A percentile compares a stretch with the other conserved stretches of the same genome.
Conservation (phyloP, 2,329 filamentous ascomycete species). For the Penicillium aurantiogriseum region DNA sequence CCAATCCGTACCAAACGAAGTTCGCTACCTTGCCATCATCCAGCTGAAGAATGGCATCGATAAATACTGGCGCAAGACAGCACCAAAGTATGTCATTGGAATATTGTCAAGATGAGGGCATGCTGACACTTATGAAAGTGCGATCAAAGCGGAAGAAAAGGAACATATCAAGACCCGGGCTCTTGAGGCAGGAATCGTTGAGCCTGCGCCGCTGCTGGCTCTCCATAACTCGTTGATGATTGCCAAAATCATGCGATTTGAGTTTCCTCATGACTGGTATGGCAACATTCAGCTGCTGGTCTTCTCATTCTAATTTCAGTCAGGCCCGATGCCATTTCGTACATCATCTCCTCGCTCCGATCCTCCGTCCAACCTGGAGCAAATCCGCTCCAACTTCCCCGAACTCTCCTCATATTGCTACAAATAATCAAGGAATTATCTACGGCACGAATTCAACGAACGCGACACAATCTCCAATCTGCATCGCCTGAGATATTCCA, state of each 20-base stretch:
- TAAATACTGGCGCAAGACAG: slow-evolving; percentile 83
- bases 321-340: slow-evolving; percentile 51
- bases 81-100: slow-evolving; percentile 57
- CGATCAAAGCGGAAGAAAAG: slow-evolving; percentile 69
- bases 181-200: slow-evolving; percentile 72
- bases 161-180: slow-evolving; percentile 70
- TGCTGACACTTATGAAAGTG: slow-evolving; percentile 42
- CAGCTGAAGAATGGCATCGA: slow-evolving; percentile 97
- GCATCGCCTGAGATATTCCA: slow-evolving; percentile 82
- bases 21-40: slow-evolving; percentile 87
- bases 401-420: slow-evolving; percentile 73
- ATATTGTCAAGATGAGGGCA: not conserved
- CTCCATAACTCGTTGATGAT: slow-evolving; percentile 84
- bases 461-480: slow-evolving; percentile 72
- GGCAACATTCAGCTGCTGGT: not conserved
- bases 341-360: slow-evolving; percentile 64
- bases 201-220: slow-evolving; percentile 72
- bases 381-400: slow-evolving; percentile 65
- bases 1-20: slow-evolving; percentile 69
- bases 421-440: slow-evolving; percentile 89
- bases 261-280: slow-evolving; percentile 83
- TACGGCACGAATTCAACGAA: slow-evolving; percentile 72
- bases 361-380: slow-evolving; percentile 51
- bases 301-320: slow-evolving; percentile 9
- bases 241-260: slow-evolving; percentile 83